Evolutionary conservation across 495 filamentous ascomycete genomes (phyloP).

Genomic region (Chaetomium fimeti): DNA sequence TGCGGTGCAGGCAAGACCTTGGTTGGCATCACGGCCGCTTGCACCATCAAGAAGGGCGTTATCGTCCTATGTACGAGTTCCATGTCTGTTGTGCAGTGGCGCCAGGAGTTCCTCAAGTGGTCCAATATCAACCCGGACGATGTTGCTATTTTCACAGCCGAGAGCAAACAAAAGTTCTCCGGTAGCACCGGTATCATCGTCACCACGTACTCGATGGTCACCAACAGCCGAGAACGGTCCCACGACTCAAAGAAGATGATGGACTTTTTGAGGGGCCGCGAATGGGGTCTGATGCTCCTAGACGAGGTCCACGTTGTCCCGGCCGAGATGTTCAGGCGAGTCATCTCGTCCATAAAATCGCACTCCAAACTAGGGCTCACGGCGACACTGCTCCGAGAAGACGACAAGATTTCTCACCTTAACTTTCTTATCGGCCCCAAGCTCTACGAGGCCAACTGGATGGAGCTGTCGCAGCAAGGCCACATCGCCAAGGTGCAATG

Average conservation of each 20-base stretch:
- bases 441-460: conserved; percentile 98
- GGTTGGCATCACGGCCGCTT: conserved; percentile 94
- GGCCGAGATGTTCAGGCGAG: conserved; percentile 90
- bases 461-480: conserved; percentile 94
- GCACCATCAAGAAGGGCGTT: conserved; percentile 93
- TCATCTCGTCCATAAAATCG: conserved; percentile 85
- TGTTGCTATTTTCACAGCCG: conserved; percentile 92
- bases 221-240: conserved; percentile 77
- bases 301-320: conserved; percentile 99
- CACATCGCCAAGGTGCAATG: conserved; percentile 98
- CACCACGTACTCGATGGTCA: conserved; percentile 98
- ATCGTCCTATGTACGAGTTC: conserved; percentile 95
- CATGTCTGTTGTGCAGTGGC: conserved; percentile 98
- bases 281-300: conserved; percentile 97
- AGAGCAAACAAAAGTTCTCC: conserved; percentile 85
- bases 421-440: conserved; percentile 98
- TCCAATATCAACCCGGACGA: conserved; percentile 94
- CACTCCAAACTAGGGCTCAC: conserved; percentile 97
- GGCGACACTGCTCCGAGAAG: conserved; percentile 89
- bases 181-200: conserved; percentile 93
- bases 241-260: conserved; percentile 97
- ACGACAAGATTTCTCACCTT: conserved; percentile 96
- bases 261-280: conserved; percentile 85
- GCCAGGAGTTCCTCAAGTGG: conserved; percentile 94
- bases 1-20: conserved; percentile 97